phyloP scores from a whole-genome alignment of 164 flowering plant species.

The Vitis labrusca region DNA sequence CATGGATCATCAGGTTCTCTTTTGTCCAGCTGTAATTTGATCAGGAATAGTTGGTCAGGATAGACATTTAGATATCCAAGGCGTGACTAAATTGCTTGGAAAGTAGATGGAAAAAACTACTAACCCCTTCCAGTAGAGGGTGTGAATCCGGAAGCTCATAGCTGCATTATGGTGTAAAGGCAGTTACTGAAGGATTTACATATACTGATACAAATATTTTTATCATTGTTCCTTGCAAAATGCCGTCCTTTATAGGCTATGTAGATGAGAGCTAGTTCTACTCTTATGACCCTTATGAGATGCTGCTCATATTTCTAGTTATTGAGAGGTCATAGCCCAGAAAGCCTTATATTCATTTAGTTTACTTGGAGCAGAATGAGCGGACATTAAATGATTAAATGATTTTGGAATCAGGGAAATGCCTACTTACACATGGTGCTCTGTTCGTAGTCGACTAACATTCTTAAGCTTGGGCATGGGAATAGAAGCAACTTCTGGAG shows the following conservation, averaged over 20 bases:
- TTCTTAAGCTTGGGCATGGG: slow-evolving; percentile 50
- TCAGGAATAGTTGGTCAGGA: slow-evolving; percentile 3
- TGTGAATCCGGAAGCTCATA: slow-evolving; percentile 97
- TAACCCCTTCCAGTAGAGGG: slow-evolving; percentile 80
- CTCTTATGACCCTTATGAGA: too few species aligned
- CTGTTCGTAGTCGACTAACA: slow-evolving; percentile 49
- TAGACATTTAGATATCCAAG: background rate
- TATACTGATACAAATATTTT: background rate
- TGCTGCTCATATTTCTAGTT: too few species aligned
- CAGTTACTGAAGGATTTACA: slow-evolving; percentile 11
- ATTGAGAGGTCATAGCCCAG: too few species aligned
- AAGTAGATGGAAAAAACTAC: slow-evolving; percentile 19
- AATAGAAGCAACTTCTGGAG: slow-evolving; percentile 44
- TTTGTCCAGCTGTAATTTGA: slow-evolving; percentile 58
- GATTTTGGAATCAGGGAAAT: background rate
- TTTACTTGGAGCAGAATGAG: background rate
- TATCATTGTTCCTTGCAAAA: too few species aligned
- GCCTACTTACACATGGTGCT: slow-evolving; percentile 53
- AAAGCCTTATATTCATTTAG: too few species aligned
- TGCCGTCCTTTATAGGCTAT: too few species aligned
- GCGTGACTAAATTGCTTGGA: background rate
- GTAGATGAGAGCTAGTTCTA: too few species aligned
- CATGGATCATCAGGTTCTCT: slow-evolving; percentile 87
- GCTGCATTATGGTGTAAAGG: slow-evolving; percentile 47
- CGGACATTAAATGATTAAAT: too few species aligned